Evolutionary conservation across 2,329 filamentous ascomycete genomes (phyloP), one percentile per base, ranked within the genome.

Genomic region (Fusarium circinatum): DNA sequence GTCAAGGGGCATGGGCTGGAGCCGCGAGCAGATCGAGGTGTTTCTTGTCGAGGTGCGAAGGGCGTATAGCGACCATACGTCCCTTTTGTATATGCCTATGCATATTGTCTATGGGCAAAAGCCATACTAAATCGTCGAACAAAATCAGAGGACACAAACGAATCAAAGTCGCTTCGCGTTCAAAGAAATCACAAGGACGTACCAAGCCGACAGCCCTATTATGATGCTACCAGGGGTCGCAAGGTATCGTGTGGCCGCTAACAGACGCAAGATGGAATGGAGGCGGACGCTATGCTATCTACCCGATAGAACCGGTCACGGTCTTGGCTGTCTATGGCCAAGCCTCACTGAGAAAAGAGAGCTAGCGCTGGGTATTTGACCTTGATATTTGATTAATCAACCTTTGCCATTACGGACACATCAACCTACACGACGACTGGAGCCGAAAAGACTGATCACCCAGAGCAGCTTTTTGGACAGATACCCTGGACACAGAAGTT

Each of bases 31-130:
- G 68, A 85, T 87, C 15, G 84, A 88, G 70, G 70, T 86, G 18
- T 86, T 86, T 68, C 82, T 89, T 22, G 79, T 86, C 18, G 80
- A 85, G 24, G 86, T 88, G 22, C 80, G 85, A 69, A 85, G 81
- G 68, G 85, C 84, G n/a, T 87, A 86, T 71, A 80, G 81, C 70
- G 85, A 86, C 62, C 84, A 84, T 55, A 75, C 79, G 63, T 80
- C 80, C 73, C 83, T 86, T 74, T 81, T 84, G 82, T 89, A 88
- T 70, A 89, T 90, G 88, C 87, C 87, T 14, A 81, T 89, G 72
- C 85, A 88, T 75, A 83, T 89, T 58, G 81, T 89, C 18, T 89
- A 87, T 73, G 88, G 84, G 22, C 88, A 89, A 78, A 89, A 86
- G 77, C 86, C 88, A 39, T 56, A 69, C 41, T 74, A 68, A 56